Evolutionary conservation across 768 basidiomycete genomes (phyloP).

Genomic region (Lentinula guzmanii): DNA sequence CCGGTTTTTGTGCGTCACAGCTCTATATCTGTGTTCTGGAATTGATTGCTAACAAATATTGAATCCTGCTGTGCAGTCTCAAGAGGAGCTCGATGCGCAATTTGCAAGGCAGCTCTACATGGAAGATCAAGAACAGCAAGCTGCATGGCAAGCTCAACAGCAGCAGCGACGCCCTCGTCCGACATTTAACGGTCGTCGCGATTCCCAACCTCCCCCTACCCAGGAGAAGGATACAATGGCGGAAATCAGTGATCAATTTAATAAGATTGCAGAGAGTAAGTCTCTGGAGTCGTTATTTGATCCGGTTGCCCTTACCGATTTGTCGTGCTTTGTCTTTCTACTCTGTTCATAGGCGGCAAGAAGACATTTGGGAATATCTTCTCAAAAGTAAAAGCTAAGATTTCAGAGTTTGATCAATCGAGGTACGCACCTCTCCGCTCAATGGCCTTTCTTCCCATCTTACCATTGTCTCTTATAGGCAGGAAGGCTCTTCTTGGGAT

Average conservation of each 20-base stretch:
- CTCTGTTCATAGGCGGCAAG: slow-evolving; percentile 52
- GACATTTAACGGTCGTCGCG: slow-evolving; percentile 5
- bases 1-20: slow-evolving; percentile 13
- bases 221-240: slow-evolving; percentile 47
- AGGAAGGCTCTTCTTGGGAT: background rate
- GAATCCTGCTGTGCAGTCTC: slow-evolving; percentile 28
- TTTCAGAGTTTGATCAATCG: slow-evolving; percentile 70
- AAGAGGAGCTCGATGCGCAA: slow-evolving; percentile 75
- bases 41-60: background rate
- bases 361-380: slow-evolving; percentile 69
- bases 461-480: background rate
- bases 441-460: background rate
- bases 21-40: background rate
- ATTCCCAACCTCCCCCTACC: slow-evolving; percentile 6
- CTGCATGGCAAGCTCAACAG: slow-evolving; percentile 26
- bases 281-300: slow-evolving; percentile 3
- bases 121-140: slow-evolving; percentile 45
- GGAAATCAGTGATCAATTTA: slow-evolving; percentile 72
- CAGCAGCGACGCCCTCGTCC: slow-evolving; percentile 14
- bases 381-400: slow-evolving; percentile 77
- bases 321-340: background rate
- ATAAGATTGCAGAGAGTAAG: slow-evolving; percentile 74
- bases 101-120: slow-evolving; percentile 67
- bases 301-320: too few species aligned
- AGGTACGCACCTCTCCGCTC: slow-evolving; percentile 17